Evolutionary conservation across 2,329 filamentous ascomycete genomes (phyloP), one percentile per base, ranked within the genome.

Genomic region (Conoideocrella luteorostrata): DNA sequence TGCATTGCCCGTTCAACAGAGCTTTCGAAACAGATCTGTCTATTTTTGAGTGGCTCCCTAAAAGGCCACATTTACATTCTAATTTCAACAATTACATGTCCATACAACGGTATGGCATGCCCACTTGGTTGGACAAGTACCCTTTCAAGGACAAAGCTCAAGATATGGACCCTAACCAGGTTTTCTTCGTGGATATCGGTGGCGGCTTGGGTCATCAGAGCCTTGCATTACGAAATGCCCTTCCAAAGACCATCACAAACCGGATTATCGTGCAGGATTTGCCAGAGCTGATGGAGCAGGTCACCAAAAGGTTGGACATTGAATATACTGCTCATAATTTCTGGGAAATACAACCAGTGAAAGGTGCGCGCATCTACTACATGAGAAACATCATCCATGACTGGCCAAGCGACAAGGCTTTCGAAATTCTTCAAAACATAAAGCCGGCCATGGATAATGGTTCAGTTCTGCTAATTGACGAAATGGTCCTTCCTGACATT

Each of bases 301-400:
- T 18, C 9, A 12, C 34, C 6, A 5, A 5, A 21, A 5, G 12
- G 20, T 7, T 11, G 13, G 34, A 18, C 20, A 48, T 55, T 30
- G 39, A 38, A 12, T 34, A 34, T 13, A 46, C 54, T 42, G 50
- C 44, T 5, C 47, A 60, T 24, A 50, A 59, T 44, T 57, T 61
- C 39, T 57, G 53, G 39, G 40, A 29, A 21, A 43, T 49, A 5
- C 53, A 56, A 26, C 54, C 57, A 4, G 38, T 49, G 3, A 41
- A 44, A 20, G 47, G 47, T 17, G 44, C 47, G 6, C 26, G 36
- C 10, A 35, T 44, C 17, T 50, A 50, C 48, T 67, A 60, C 45
- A 50, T 67, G 47, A 60, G 66, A 38, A 56, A 56, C 4, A 55
- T 67, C n/a, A 51, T 68, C 1, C 64, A 70, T 37, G 62, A 69